Evolutionary conservation across 805 yeast genomes (phyloP), one percentile per base, ranked within the genome.

Genomic region (Teunomyces gatunensis): DNA sequence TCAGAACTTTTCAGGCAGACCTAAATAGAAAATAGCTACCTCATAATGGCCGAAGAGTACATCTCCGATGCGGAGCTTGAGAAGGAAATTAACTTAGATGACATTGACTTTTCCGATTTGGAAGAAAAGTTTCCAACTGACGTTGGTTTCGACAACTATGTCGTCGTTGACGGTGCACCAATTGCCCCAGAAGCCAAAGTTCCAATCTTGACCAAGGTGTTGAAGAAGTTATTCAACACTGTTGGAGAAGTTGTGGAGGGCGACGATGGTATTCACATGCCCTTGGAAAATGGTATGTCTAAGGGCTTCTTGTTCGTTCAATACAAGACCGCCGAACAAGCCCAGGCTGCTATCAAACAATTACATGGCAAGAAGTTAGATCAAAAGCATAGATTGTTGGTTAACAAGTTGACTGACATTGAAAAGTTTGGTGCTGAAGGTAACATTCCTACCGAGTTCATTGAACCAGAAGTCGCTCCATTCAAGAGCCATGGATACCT

Each of bases 151-250:
- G 96, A 88, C 60, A 80, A 80, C 60, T 90, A 81, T 62, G 82
- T 92, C 48, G 87, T 92, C 27, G 86, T 89, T 44, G 97, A 90
- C 65, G 99, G 99, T 42, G 91, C 96, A 9, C 99, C 99, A 56
- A 76, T 89, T 52, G 96, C 96, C 21, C 96, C 97, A 49, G 96
- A 85, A 64, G 67, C 89, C 45, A 94, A 94, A 71, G 87, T 84
- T 44, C 87, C 89, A 47, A 82, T 87, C 49, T 79, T 94, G 63
- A 79, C 84, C 56, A 91, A 89, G 67, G 97, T 95, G 39, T 78
- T 94, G 61, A 80, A 78, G 57, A 92, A 91, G 73, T 77, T 89
- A 46, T 85, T 94, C 62, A 72, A 81, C 42, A 79, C 81, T 54
- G 90, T 82, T 40, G 98, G 97, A 45, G 83, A 82, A 54, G 83